Evolutionary conservation across 768 basidiomycete species (phyloP), one percentile per base, ranked within the genome.

Genomic region (Tephrocybe sp.): DNA sequence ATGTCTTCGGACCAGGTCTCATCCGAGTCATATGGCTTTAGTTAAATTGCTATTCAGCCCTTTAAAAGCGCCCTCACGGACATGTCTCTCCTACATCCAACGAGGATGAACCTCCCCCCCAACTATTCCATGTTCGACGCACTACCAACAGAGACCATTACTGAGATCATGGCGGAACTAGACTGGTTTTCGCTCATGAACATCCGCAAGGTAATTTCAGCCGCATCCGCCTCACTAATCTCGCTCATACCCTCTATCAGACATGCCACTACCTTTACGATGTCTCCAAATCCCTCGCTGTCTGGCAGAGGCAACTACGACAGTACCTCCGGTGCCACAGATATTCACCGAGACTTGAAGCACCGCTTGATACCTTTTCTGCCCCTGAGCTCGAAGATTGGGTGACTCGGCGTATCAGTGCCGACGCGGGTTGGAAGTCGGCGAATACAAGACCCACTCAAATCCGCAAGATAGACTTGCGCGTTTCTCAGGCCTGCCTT

Each of bases 121-220:
- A 12, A 8, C 6, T 19, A 16, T 34, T 42, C 40, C 13, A 31
- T 35, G 31, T 9, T 49, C 24, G 11, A 25, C 6, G 24, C 25
- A 1, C 32, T 49, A 15, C 40, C 48, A n/a, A 30, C 38, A 41
- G 48, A 49, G 40, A 41, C 19, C 21, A 42, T 49, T 18, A 44
- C 40, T 24, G 18, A 32, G 19, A 38, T 53, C 8, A 35, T 53
- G 24, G 46, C 43, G 21, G 41, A 53, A 30, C 37, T 44, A 15
- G 52, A 53, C 21, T 53, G 52, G 52, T 48, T 42, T 22, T 43
- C 46, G 2, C 35, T 53, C 27, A 48, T 53, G 46, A 48, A 47
- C 22, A 16, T 48, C 22, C 46, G 46, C 24, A 47, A 44, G 46
- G 52, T 48, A 32, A 37, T n/a, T 5, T 5, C 11, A 6, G 15